Conservation (phyloP, 2,329 filamentous ascomycete species). For the Ascochyta rabiei region DNA sequence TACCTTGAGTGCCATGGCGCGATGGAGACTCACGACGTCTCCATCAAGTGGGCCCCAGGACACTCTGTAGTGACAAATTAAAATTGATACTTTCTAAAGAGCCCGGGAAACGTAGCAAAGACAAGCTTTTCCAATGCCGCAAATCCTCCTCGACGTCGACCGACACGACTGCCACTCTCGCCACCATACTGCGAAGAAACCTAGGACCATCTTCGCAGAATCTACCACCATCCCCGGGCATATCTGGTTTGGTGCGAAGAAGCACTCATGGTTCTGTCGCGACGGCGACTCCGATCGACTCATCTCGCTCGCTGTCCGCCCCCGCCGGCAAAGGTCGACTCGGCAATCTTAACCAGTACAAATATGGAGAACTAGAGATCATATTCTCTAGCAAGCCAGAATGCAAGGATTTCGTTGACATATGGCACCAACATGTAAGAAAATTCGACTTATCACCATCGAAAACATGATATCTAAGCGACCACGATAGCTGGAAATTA, state of each 20-base stretch:
- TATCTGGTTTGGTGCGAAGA: constrained; percentile 11
- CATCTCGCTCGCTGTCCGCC: constrained; percentile 10
- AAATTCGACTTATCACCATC: neutral
- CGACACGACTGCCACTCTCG: neutral
- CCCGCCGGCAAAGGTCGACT: constrained; percentile 1
- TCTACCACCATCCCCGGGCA: constrained; percentile 19
- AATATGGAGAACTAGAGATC: constrained; percentile 37
- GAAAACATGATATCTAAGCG: neutral
- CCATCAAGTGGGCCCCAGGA: no score
- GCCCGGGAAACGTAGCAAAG: constrained; percentile 30
- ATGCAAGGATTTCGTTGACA: constrained; percentile 32
- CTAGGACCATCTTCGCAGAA: constrained; percentile 2
- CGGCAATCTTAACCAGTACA: constrained; percentile 33
- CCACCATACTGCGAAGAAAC: constrained; percentile 4
- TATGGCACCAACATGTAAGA: constrained; percentile 37
- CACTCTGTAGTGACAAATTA: constrained; percentile 30
- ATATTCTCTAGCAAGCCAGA: constrained; percentile 36
- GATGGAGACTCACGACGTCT: no score
- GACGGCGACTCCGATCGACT: constrained; percentile 17
- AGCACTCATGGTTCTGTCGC: constrained; percentile 21
- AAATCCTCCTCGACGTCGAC: constrained; percentile 21
- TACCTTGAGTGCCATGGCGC: no score
- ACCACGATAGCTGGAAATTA: neutral
- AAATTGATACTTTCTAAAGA: constrained; percentile 39
- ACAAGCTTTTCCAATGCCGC: constrained; percentile 34